Evolutionary conservation across 2,329 filamentous ascomycete species (phyloP).

Genomic region (Penicillium sp.): DNA sequence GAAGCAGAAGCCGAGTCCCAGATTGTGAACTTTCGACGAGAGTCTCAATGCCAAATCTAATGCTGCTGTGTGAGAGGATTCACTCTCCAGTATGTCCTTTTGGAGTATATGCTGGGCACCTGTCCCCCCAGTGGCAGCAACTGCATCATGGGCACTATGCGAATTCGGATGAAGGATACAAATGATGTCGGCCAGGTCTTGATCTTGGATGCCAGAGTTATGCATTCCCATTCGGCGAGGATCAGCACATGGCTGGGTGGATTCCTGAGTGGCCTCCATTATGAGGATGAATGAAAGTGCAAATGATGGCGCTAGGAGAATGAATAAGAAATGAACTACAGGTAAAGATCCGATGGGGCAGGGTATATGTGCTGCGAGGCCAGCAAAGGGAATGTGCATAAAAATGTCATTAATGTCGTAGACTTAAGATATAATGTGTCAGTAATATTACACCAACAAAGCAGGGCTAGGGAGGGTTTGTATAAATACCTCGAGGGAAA

Average conservation of each 20-base stretch:
- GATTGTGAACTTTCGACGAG: conserved; percentile 69
- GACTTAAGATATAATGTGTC: conserved; percentile 5
- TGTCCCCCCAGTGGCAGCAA: conserved; percentile 54
- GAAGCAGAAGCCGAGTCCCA: conserved; percentile 74
- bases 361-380: conserved; percentile 25
- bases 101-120: conserved; percentile 63
- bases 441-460: conserved; percentile 2
- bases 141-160: conserved; percentile 67
- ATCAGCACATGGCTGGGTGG: conserved; percentile 78
- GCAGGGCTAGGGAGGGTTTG: background rate
- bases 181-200: conserved; percentile 83
- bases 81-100: conserved; percentile 44
- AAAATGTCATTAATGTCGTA: conserved; percentile 25
- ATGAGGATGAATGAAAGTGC: conserved; percentile 1
- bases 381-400: conserved; percentile 23
- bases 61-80: conserved; percentile 33
- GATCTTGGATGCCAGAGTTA: conserved; percentile 76
- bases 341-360: conserved; percentile 13
- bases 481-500: conserved; percentile 17
- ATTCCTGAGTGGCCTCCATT: conserved; percentile 55
- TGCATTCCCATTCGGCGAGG: conserved; percentile 75
- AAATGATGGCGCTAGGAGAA: conserved; percentile 15
- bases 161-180: conserved; percentile 83
- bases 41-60: conserved; percentile 75
- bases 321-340: conserved; percentile 16